Evolutionary conservation across 2,329 filamentous ascomycete genomes (phyloP).

Genomic region (Lachnellula cervina): DNA sequence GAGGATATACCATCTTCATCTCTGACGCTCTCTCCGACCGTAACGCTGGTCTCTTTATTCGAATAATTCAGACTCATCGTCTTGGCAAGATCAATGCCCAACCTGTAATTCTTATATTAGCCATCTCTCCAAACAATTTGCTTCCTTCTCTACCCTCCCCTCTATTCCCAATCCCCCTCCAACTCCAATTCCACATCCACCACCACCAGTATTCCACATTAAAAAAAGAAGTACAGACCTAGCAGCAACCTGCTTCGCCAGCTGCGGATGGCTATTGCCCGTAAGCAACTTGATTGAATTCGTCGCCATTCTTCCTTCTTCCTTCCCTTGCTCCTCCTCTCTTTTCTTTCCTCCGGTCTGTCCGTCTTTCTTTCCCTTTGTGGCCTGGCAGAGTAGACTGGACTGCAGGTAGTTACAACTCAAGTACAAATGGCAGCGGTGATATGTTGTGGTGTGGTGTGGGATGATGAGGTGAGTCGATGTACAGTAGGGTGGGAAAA

Average conservation of each 20-base stretch:
- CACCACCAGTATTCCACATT: background rate
- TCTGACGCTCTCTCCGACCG: conserved; percentile 90
- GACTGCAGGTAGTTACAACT: too few relatives aligned
- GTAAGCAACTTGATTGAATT: conserved; percentile 73
- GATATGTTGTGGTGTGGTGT: background rate
- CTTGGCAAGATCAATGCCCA: conserved; percentile 73
- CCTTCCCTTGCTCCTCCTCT: background rate
- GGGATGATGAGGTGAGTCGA: too few relatives aligned
- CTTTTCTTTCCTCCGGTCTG: too few relatives aligned
- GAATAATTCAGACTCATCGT: conserved; percentile 80
- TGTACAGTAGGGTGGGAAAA: background rate
- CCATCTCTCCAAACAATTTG: background rate
- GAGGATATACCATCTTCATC: conserved; percentile 73
- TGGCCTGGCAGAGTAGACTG: too few relatives aligned
- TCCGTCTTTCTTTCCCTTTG: too few relatives aligned
- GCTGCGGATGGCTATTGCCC: conserved; percentile 69
- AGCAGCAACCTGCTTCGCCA: conserved; percentile 57
- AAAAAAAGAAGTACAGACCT: conserved; percentile 11
- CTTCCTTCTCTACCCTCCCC: background rate
- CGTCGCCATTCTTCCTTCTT: conserved; percentile 51
- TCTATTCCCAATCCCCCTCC: background rate
- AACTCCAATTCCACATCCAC: background rate
- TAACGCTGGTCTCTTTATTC: conserved; percentile 84
- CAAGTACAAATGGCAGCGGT: background rate
- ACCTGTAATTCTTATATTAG: conserved; percentile 39